Conservation (phyloP, 441 rosid genomes). For the Cnidoscolus chayamansa region DNA sequence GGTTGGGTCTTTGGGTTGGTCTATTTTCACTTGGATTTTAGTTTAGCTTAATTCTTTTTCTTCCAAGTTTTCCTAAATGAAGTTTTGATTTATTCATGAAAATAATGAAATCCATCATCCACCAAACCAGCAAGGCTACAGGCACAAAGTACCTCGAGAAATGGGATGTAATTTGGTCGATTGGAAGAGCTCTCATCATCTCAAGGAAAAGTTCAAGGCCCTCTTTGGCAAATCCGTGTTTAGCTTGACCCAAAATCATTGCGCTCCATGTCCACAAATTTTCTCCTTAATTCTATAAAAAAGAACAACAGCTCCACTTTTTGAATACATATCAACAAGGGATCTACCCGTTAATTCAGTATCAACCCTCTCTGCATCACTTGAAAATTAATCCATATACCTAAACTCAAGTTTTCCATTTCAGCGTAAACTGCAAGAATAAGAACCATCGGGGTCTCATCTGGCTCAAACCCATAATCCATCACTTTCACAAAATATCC, state of each 20-base stretch:
- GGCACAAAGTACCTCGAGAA: constrained; percentile 78
- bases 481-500: constrained; percentile 52
- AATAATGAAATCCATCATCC: constrained; percentile 61
- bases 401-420: constrained; percentile 57
- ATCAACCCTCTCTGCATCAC: constrained; percentile 48
- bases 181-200: constrained; percentile 45
- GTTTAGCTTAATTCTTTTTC: no score
- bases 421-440: constrained; percentile 50
- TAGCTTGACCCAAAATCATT: constrained; percentile 81
- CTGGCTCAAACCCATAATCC: constrained; percentile 41
- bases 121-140: constrained; percentile 77
- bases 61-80: no score
- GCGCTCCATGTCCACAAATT: constrained; percentile 94
- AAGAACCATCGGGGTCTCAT: constrained; percentile 74
- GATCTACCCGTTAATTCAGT: constrained; percentile 57
- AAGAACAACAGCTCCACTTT: constrained; percentile 53
- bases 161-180: constrained; percentile 70
- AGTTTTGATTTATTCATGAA: constrained; percentile 28
- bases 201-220: constrained; percentile 47
- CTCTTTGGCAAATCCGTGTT: constrained; percentile 62
- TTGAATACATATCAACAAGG: constrained; percentile 74
- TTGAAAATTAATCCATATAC: constrained; percentile 63
- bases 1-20: no score
- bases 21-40: no score
- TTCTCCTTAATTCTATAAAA: constrained; percentile 50